phyloP scores from a whole-genome alignment of 2,329 filamentous ascomycete species.

The Ophiostoma sp. region DNA sequence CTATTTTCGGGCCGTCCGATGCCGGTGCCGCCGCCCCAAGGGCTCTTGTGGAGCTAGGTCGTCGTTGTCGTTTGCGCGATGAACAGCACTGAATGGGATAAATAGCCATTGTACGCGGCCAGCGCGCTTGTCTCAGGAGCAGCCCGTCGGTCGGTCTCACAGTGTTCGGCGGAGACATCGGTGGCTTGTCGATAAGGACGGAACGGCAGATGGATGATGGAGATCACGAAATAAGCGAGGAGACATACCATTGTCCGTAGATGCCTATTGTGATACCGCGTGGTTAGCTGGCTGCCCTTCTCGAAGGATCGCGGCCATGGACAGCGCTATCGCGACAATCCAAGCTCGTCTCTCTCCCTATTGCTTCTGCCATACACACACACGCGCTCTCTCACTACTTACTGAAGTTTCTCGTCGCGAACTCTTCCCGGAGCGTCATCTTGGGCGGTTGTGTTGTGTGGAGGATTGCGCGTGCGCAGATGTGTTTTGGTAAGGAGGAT shows the following conservation, averaged over 20 bases:
- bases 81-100: neutral
- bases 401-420: slow-evolving; percentile 74
- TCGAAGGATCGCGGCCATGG: neutral
- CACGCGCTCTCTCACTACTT: slow-evolving; percentile 32
- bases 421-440: slow-evolving; percentile 66
- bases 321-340: neutral
- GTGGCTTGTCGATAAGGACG: neutral
- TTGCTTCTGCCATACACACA: slow-evolving; percentile 19
- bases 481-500: neutral
- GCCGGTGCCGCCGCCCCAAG: neutral
- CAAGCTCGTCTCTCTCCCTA: neutral
- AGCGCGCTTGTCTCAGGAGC: too few relatives aligned
- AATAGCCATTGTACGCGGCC: neutral
- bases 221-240: neutral
- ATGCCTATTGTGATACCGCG: slow-evolving; percentile 53
- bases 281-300: slow-evolving; percentile 23
- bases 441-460: slow-evolving; percentile 4
- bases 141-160: neutral
- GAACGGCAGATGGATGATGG: neutral
- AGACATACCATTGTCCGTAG: slow-evolving; percentile 71
- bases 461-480: slow-evolving; percentile 4
- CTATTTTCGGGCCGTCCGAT: neutral
- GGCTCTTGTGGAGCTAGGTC: neutral
- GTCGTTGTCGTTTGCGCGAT: neutral
- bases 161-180: neutral